A percentile compares a stretch with the other conserved stretches of the same genome.
phyloP scores from a whole-genome alignment of 2,329 filamentous ascomycete species.

The Epichloe coenophiala region DNA sequence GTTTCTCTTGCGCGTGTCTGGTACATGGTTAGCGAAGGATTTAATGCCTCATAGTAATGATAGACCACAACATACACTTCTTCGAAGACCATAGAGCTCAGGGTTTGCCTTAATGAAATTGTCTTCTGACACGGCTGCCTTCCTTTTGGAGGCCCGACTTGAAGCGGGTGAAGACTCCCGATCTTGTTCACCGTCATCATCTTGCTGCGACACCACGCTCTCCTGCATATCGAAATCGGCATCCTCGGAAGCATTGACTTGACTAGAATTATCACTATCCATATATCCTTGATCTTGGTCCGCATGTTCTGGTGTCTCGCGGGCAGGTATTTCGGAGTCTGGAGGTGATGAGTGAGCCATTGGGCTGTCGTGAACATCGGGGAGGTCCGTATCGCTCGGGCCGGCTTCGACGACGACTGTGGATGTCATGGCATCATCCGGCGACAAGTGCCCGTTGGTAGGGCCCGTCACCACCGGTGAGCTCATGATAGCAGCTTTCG shows the following conservation, averaged over 20 bases:
- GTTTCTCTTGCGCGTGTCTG: constrained; percentile 45
- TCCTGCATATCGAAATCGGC: constrained; percentile 66
- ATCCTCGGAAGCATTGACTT: constrained; percentile 48
- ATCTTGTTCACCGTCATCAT: constrained; percentile 34
- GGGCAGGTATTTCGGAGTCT: constrained; percentile 26
- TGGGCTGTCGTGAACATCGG: constrained; percentile 51
- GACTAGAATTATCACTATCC: constrained; percentile 33
- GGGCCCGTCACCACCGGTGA: constrained; percentile 47
- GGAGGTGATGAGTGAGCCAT: constrained; percentile 32
- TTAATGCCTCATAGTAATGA: constrained; percentile 14
- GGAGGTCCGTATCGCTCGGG: constrained; percentile 55
- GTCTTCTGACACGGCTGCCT: constrained; percentile 55
- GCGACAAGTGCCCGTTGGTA: constrained; percentile 53
- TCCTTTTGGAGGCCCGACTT: constrained; percentile 58
- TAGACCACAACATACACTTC: constrained; percentile 56
- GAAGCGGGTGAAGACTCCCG: constrained; percentile 61
- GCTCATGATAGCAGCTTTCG: constrained; percentile 50
- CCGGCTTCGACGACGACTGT: constrained; percentile 22
- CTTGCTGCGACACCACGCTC: constrained; percentile 31
- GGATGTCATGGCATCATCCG: constrained; percentile 31
- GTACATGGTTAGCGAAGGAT: constrained; percentile 7
- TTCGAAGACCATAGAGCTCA: constrained; percentile 82
- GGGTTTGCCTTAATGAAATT: constrained; percentile 84
- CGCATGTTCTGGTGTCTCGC: constrained; percentile 26
- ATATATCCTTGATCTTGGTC: constrained; percentile 27